These are phyloP conservation scores for Paramecium sonneborni DNA, from an alignment of 73 alveolate species.

Conservation along the genomic window DNA sequence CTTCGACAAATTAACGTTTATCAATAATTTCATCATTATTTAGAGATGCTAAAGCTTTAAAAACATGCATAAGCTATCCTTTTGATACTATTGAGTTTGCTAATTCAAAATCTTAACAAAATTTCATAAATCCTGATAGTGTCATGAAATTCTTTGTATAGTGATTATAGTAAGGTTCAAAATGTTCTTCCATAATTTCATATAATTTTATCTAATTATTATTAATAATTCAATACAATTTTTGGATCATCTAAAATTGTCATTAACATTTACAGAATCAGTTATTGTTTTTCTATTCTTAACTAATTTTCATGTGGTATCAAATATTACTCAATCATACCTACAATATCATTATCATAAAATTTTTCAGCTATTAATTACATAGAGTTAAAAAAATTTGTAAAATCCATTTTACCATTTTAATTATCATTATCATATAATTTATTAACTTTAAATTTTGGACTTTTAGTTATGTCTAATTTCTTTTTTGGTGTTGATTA, in stretches of 20 bases:
- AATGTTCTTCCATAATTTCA: neutral
- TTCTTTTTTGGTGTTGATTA: slow-evolving; percentile 29
- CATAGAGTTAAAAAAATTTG: neutral
- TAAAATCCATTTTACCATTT: slow-evolving; percentile 27
- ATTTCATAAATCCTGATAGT: slow-evolving; percentile 11
- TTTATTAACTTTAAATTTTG: slow-evolving; percentile 2
- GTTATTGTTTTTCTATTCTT: slow-evolving; percentile 5
- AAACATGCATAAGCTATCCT: neutral
- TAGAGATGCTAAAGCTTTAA: neutral
- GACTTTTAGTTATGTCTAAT: neutral
- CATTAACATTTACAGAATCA: neutral
- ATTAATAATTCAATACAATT: neutral
- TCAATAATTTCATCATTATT: neutral
- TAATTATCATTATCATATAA: slow-evolving; percentile 15
- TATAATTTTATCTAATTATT: neutral
- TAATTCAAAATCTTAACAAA: slow-evolving; percentile 23
- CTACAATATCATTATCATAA: neutral
- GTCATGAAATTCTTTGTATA: neutral
- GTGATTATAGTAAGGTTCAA: neutral
- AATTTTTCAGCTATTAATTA: neutral
- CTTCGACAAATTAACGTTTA: slow-evolving; percentile 33
- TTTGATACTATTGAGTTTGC: slow-evolving; percentile 24
- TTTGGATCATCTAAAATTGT: neutral
- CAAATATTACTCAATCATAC: neutral
- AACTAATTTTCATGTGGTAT: neutral